phyloP scores from a whole-genome alignment of 495 filamentous ascomycete genomes.

The Daldinia loculata region DNA sequence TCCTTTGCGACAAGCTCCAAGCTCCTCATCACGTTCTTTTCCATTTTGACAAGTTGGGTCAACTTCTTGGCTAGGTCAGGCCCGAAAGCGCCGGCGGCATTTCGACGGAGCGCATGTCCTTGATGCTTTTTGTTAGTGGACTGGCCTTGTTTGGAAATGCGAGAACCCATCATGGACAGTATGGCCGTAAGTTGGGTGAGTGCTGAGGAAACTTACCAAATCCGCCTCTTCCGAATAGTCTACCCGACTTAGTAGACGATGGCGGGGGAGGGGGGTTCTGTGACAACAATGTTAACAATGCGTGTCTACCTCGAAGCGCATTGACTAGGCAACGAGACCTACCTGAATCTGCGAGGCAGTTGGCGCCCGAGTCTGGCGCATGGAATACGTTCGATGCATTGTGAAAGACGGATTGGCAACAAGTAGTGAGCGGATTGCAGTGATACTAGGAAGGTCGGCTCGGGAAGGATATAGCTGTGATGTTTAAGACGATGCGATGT shows the following conservation, averaged over 20 bases:
- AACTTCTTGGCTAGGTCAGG: constrained; percentile 98
- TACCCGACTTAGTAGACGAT: constrained; percentile 86
- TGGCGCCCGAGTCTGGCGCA: constrained; percentile 94
- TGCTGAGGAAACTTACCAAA: constrained; percentile 66
- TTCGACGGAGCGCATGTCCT: constrained; percentile 96
- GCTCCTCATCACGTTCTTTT: constrained; percentile 99
- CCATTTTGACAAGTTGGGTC: constrained; percentile 98
- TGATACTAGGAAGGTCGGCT: constrained; percentile 11
- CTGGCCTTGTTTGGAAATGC: not conserved
- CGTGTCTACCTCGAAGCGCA: constrained; percentile 11
- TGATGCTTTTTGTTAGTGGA: constrained; percentile 33
- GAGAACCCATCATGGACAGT: not conserved
- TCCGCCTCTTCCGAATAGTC: constrained; percentile 85
- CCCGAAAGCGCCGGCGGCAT: constrained; percentile 90
- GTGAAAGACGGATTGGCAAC: constrained; percentile 33
- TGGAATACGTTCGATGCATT: constrained; percentile 99
- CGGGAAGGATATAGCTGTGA: not conserved
- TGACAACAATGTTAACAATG: constrained; percentile 41
- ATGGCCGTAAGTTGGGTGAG: constrained; percentile 1
- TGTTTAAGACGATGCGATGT: not conserved
- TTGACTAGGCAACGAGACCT: constrained; percentile 18
- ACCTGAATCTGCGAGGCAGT: constrained; percentile 69
- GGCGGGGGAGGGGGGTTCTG: constrained; percentile 93
- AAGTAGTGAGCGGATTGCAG: constrained; percentile 10
- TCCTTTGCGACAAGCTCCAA: constrained; percentile 94